phyloP scores from a whole-genome alignment of 371 early-diverging fungal species.

The Mortierella sp. region DNA sequence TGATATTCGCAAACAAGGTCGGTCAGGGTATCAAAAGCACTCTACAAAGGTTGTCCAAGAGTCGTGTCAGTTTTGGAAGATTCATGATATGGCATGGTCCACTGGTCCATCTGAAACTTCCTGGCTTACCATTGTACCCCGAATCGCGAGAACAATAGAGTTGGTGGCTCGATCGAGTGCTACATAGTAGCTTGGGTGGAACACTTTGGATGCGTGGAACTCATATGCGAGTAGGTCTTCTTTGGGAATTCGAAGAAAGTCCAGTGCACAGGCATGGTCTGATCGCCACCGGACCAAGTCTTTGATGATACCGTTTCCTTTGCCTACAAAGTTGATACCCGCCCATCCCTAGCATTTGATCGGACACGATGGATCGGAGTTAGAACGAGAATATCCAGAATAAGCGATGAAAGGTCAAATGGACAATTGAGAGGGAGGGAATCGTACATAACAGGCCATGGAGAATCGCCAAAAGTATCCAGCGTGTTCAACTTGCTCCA shows the following conservation, averaged over 20 bases:
- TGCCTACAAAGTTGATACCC: slow-evolving; percentile 83
- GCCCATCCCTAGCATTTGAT: slow-evolving; percentile 75
- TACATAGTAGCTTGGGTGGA: slow-evolving; percentile 86
- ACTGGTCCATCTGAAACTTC: not conserved
- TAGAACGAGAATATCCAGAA: not conserved
- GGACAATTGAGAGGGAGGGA: not conserved
- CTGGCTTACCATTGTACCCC: slow-evolving; percentile 82
- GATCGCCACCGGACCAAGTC: slow-evolving; percentile 79
- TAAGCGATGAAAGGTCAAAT: too few relatives aligned
- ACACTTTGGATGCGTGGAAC: slow-evolving; percentile 75
- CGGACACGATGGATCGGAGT: not conserved
- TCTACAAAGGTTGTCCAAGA: slow-evolving; percentile 55
- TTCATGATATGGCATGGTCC: not conserved
- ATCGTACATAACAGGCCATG: slow-evolving; percentile 64
- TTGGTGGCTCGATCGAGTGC: slow-evolving; percentile 74
- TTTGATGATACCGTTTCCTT: slow-evolving; percentile 71
- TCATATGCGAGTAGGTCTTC: slow-evolving; percentile 84
- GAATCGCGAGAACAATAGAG: slow-evolving; percentile 79
- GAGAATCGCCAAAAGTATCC: slow-evolving; percentile 71
- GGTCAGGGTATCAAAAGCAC: slow-evolving; percentile 83
- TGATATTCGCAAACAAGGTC: slow-evolving; percentile 90
- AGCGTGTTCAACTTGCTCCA: slow-evolving; percentile 68
- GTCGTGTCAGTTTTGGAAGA: not conserved
- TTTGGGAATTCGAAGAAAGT: slow-evolving; percentile 72
- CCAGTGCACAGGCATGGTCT: slow-evolving; percentile 75